Conservation (phyloP, 2,329 filamentous ascomycete genomes). For the Fusarium illudens region DNA sequence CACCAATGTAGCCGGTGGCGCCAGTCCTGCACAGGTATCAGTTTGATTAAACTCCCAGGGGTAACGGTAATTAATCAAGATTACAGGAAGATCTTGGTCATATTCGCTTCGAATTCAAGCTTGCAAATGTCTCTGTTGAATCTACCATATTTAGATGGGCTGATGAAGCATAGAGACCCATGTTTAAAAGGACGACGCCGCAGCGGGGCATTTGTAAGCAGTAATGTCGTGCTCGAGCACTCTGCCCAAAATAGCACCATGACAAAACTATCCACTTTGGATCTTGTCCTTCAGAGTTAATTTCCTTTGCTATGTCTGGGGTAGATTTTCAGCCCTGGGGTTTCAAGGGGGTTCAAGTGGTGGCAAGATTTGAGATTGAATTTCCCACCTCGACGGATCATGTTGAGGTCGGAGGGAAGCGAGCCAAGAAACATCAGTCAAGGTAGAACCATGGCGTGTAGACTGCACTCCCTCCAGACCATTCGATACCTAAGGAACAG, state of each 20-base stretch:
- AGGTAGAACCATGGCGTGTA: no score
- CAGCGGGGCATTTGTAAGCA: background rate
- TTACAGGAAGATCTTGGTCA: slow-evolving; percentile 1
- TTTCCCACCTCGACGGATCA: no score
- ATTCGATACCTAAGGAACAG: no score
- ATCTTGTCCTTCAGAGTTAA: background rate
- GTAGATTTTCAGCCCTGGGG: background rate
- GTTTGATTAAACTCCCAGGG: background rate
- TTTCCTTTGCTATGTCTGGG: background rate
- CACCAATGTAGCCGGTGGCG: slow-evolving; percentile 60
- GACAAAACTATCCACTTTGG: background rate
- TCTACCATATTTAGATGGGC: background rate
- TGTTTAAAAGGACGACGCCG: background rate
- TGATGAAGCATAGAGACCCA: background rate
- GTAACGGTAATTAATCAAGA: background rate
- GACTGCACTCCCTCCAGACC: no score
- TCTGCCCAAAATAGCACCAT: background rate
- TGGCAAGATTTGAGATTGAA: background rate
- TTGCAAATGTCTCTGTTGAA: background rate
- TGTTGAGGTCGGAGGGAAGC: no score
- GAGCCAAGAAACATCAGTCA: no score
- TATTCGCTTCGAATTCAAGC: background rate
- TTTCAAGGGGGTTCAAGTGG: background rate
- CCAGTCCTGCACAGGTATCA: slow-evolving; percentile 49
- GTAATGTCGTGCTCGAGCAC: background rate